phyloP scores from a whole-genome alignment of 208 protist genomes.

The Leishmania tropica region DNA sequence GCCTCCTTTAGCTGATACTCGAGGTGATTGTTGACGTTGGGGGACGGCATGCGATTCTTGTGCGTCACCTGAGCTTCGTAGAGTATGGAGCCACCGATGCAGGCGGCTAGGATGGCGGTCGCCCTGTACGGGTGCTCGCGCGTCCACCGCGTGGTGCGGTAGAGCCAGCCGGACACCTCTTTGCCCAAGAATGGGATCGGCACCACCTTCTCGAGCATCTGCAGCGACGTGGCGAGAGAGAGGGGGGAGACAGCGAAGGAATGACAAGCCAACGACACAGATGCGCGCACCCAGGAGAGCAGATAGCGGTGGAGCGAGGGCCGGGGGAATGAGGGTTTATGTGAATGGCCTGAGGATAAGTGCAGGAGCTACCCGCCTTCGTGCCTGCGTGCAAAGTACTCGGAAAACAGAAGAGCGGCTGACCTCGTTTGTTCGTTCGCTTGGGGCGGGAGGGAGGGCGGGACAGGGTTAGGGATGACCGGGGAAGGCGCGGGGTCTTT shows the following conservation, averaged over 20 bases:
- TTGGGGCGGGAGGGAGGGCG: too few relatives aligned
- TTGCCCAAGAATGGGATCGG: slow-evolving; percentile 81
- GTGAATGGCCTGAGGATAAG: background rate
- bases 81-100: slow-evolving; percentile 52
- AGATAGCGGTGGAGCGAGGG: background rate
- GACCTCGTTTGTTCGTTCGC: background rate
- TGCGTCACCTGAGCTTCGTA: slow-evolving; percentile 86
- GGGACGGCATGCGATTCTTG: slow-evolving; percentile 76
- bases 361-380: too few relatives aligned
- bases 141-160: slow-evolving; percentile 75
- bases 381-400: background rate
- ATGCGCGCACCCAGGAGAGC: background rate
- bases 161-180: slow-evolving; percentile 82
- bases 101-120: slow-evolving; percentile 43
- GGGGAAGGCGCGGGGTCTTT: background rate
- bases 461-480: background rate
- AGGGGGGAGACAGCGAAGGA: too few relatives aligned
- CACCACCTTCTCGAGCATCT: slow-evolving; percentile 85
- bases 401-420: background rate
- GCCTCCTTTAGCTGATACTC: slow-evolving; percentile 74
- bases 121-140: slow-evolving; percentile 65
- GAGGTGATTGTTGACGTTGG: slow-evolving; percentile 86
- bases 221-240: background rate
- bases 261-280: background rate
- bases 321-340: background rate